A percentile compares a stretch with the other conserved stretches of the same genome.
phyloP scores from a whole-genome alignment of 1,139 yeast genomes.

The Hyphopichia buzzinii region DNA sequence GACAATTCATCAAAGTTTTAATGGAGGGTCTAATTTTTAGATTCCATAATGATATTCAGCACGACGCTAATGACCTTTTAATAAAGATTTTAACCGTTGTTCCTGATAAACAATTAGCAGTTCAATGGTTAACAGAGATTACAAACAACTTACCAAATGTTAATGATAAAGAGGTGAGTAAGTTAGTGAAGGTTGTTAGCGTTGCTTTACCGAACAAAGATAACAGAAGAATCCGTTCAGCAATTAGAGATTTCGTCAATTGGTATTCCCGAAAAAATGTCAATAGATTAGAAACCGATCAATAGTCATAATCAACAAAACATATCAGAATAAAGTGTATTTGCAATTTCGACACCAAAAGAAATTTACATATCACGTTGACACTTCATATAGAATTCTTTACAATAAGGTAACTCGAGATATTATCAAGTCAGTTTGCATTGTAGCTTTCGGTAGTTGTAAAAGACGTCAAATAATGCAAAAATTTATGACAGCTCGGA shows the following conservation, averaged over 20 bases:
- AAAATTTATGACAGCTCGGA: no score
- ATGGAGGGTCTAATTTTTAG: slow-evolving; percentile 67
- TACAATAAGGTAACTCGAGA: slow-evolving; percentile 1
- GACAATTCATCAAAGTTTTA: slow-evolving; percentile 50
- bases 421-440: no score
- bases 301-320: slow-evolving; percentile 1
- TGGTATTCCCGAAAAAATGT: slow-evolving; percentile 84
- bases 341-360: no score
- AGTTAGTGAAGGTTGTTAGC: slow-evolving; percentile 54
- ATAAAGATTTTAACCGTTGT: slow-evolving; percentile 63
- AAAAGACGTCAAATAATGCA: no score
- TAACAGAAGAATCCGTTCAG: slow-evolving; percentile 66
- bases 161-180: slow-evolving; percentile 61
- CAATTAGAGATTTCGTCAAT: slow-evolving; percentile 70
- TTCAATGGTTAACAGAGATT: slow-evolving; percentile 62
- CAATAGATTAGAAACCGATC: slow-evolving; percentile 35
- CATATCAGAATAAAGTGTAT: not conserved
- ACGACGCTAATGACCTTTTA: slow-evolving; percentile 74
- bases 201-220: slow-evolving; percentile 68
- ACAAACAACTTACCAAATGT: slow-evolving; percentile 61
- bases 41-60: slow-evolving; percentile 68
- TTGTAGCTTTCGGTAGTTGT: no score
- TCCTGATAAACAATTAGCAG: slow-evolving; percentile 37
- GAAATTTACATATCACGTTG: no score
- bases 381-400: no score